phyloP scores from a whole-genome alignment of 768 basidiomycete genomes.

The Leccinum aurantiacum region DNA sequence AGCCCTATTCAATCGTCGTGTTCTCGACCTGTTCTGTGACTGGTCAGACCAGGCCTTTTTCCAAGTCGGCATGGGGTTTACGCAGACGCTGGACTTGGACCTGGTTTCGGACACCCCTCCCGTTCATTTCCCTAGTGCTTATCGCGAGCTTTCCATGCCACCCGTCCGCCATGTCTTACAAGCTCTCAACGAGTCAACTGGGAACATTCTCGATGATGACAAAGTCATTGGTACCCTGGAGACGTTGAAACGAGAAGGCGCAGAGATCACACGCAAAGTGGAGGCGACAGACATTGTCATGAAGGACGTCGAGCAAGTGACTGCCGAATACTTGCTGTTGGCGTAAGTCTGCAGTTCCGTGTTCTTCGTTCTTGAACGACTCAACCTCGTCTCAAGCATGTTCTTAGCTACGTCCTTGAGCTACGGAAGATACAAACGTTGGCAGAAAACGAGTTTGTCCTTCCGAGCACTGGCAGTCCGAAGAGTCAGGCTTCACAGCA shows the following conservation, averaged over 20 bases:
- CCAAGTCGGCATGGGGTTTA: constrained; percentile 98
- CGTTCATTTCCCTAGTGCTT: constrained; percentile 82
- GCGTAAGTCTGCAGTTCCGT: no score
- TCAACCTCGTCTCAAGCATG: no score
- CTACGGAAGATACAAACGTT: constrained; percentile 91
- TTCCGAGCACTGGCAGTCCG: constrained; percentile 46
- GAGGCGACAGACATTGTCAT: no score
- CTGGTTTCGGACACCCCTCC: constrained; percentile 79
- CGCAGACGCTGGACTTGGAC: constrained; percentile 90
- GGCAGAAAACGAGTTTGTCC: constrained; percentile 80
- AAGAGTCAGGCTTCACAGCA: constrained; percentile 70
- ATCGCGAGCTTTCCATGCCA: constrained; percentile 80
- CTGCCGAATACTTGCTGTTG: no score
- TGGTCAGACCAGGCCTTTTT: constrained; percentile 99
- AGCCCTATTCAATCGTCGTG: constrained; percentile 97
- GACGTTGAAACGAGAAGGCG: no score
- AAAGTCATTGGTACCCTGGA: no score
- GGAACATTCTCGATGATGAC: no score
- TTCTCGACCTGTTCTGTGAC: constrained; percentile 99
- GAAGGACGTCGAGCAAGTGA: no score
- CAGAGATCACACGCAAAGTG: no score
- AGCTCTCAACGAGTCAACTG: no score
- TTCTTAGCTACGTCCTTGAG: constrained; percentile 29
- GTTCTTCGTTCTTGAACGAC: not conserved
- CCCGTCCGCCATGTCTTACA: constrained; percentile 59